Conservation (phyloP, 495 filamentous ascomycete genomes). For the Hypoxylon cercidicola region DNA sequence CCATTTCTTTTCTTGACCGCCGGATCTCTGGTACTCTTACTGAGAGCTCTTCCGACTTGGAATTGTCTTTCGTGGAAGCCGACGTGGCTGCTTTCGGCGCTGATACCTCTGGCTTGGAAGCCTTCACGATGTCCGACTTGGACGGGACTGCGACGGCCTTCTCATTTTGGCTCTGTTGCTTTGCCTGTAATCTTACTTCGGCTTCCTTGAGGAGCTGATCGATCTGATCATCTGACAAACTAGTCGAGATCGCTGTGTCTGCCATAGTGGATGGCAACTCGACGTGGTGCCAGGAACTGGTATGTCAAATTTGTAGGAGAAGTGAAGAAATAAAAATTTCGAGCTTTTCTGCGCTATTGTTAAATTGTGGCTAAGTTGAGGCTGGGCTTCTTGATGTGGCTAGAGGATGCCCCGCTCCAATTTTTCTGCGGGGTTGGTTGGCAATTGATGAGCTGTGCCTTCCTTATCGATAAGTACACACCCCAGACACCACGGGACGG, state of each 20-base stretch:
- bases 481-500: slow-evolving; percentile 14
- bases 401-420: background rate
- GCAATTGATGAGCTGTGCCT: slow-evolving; percentile 54
- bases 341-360: slow-evolving; percentile 19
- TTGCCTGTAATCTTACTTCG: slow-evolving; percentile 41
- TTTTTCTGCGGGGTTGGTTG: slow-evolving; percentile 21
- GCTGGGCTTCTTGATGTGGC: background rate
- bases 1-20: slow-evolving; percentile 52
- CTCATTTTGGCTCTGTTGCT: slow-evolving; percentile 35
- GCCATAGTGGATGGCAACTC: slow-evolving; percentile 27
- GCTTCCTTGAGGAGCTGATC: slow-evolving; percentile 44
- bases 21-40: slow-evolving; percentile 53
- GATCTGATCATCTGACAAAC: slow-evolving; percentile 45
- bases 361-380: slow-evolving; percentile 11
- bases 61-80: slow-evolving; percentile 34
- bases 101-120: slow-evolving; percentile 20
- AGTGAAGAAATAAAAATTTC: slow-evolving; percentile 26
- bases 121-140: slow-evolving; percentile 28
- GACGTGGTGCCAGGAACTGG: slow-evolving; percentile 4
- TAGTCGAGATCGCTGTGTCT: slow-evolving; percentile 19
- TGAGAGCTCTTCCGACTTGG: slow-evolving; percentile 44
- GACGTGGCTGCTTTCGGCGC: slow-evolving; percentile 11
- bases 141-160: slow-evolving; percentile 22
- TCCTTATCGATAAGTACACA: slow-evolving; percentile 63
- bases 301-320: slow-evolving; percentile 4